These are phyloP conservation scores for Colletotrichum neosansevieriae DNA, from an alignment of 2,329 filamentous ascomycete genomes.

Conservation along the genomic window DNA sequence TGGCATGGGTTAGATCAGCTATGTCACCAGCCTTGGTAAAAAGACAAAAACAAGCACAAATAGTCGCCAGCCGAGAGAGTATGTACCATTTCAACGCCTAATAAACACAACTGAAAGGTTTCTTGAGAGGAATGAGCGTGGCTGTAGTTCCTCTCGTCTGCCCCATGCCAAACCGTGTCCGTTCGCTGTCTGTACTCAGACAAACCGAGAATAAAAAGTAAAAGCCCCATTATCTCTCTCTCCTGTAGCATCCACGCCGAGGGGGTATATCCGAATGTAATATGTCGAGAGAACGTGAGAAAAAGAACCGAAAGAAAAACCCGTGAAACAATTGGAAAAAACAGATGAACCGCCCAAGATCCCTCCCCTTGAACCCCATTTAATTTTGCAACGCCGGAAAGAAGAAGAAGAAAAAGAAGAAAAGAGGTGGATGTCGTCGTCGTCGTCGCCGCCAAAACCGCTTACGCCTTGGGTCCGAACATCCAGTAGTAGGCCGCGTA, in stretches of 20 bases:
- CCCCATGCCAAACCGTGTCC: background rate
- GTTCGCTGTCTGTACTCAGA: background rate
- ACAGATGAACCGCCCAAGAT: background rate
- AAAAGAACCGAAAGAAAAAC: constrained; percentile 6
- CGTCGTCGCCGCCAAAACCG: background rate
- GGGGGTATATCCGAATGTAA: constrained; percentile 34
- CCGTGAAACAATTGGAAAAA: background rate
- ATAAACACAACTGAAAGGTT: constrained; percentile 16
- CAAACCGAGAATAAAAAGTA: background rate
- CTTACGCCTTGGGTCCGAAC: constrained; percentile 52
- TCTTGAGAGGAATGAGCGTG: background rate
- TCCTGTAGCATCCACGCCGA: constrained; percentile 4
- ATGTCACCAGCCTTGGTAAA: background rate
- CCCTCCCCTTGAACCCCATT: background rate
- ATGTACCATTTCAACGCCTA: constrained; percentile 12
- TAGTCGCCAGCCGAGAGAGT: background rate
- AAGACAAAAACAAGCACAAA: background rate
- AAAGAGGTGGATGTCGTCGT: background rate
- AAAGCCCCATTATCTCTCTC: constrained; percentile 11
- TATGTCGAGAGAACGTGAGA: constrained; percentile 3
- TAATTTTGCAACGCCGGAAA: constrained; percentile 6
- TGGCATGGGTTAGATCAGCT: too few species aligned
- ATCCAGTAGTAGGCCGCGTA: constrained; percentile 72
- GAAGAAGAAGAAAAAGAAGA: too few species aligned
- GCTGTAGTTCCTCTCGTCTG: background rate